Base-by-base conservation (phyloP, 768 basidiomycete genomes). In the Amanita jacksonii region DNA sequence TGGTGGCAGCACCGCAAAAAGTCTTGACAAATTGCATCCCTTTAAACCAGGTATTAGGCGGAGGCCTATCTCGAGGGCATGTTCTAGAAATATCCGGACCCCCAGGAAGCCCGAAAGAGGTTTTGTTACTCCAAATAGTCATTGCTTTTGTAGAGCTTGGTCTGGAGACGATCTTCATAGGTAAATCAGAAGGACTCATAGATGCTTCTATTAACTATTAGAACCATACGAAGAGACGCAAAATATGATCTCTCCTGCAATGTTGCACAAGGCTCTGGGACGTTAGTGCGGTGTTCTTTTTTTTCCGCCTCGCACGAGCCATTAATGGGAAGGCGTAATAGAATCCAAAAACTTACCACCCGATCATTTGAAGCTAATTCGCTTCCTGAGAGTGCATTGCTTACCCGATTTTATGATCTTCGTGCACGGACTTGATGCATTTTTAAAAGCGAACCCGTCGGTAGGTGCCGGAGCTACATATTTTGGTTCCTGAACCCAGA, bases 31-130 rank as follows among this genome's bases (percentile, higher is more conserved):
- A 56, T 5, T 79, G 70, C 54, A 44, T 57, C 3, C 66, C 74
- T 9, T 60, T 84, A 22, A 80, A 87, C 51, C 62, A 62, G 13
- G 56, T 86, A 2, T 67, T 88, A 4, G 71, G 65, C 24, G 81
- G 81, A 35, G 85, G 85, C 12, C 59, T 88, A 35, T 60, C 64
- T 43, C 68, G 67, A 45, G 80, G 81, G 6, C 67, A 73, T 49
- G 67, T 85, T 49, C 65, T 87, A 15, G 85, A 88, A 61, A 63
- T 88, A 51, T 82, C 82, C 23, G 85, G 85, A 0, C 81, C 83
- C 35, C 85, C 85, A 0, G 85, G 85, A 38, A 71, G 74, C 30
- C 72, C 74, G 8, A 87, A 84, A 50, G 80, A 81, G 46, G 55
- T 52, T 9, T 50, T 85, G 6, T 73, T 73, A 7, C 58, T 71